A percentile compares a stretch with the other conserved stretches of the same genome.
Conservation (phyloP, 1,139 yeast genomes). For the Geotrichum macrosporum region DNA sequence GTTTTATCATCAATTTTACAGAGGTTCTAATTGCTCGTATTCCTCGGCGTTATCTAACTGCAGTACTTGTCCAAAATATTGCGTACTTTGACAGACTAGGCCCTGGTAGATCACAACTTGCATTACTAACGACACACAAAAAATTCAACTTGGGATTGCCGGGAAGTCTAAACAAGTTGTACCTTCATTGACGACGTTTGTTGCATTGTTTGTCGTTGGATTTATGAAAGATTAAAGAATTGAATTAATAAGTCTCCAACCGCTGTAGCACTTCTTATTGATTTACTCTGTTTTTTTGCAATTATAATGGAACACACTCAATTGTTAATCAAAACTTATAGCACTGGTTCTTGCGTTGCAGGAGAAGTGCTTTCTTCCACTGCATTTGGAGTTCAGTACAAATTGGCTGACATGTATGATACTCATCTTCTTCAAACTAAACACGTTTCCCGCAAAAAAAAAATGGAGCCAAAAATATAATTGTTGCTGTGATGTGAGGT, state of each 20-base stretch:
- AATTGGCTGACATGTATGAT: slow-evolving; percentile 36
- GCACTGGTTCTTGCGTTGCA: slow-evolving; percentile 41
- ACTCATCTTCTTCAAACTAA: slow-evolving; percentile 26
- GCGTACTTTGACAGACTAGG: slow-evolving; percentile 46
- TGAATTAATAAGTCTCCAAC: slow-evolving; percentile 39
- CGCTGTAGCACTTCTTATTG: slow-evolving; percentile 35
- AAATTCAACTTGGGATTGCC: slow-evolving; percentile 45
- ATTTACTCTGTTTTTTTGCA: slow-evolving; percentile 33
- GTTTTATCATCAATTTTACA: slow-evolving; percentile 41
- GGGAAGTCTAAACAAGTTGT: slow-evolving; percentile 44
- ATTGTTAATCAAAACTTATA: slow-evolving; percentile 34
- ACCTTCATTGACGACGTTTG: slow-evolving; percentile 40
- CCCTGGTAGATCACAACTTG: slow-evolving; percentile 45
- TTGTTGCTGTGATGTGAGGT: slow-evolving; percentile 41
- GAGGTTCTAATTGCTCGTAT: slow-evolving; percentile 43
- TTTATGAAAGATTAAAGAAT: slow-evolving; percentile 42
- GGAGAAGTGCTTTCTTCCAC: slow-evolving; percentile 43
- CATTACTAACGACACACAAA: slow-evolving; percentile 43
- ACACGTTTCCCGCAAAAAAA: slow-evolving; percentile 33
- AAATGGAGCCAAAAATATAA: slow-evolving; percentile 31
- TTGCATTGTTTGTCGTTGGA: slow-evolving; percentile 42
- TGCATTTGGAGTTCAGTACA: slow-evolving; percentile 44
- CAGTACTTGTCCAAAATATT: slow-evolving; percentile 43
- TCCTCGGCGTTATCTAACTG: slow-evolving; percentile 39
- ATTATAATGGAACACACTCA: slow-evolving; percentile 38